Evolutionary conservation across 108 stramenopile species (phyloP).

Genomic region (Fistulifera pelliculosa): DNA sequence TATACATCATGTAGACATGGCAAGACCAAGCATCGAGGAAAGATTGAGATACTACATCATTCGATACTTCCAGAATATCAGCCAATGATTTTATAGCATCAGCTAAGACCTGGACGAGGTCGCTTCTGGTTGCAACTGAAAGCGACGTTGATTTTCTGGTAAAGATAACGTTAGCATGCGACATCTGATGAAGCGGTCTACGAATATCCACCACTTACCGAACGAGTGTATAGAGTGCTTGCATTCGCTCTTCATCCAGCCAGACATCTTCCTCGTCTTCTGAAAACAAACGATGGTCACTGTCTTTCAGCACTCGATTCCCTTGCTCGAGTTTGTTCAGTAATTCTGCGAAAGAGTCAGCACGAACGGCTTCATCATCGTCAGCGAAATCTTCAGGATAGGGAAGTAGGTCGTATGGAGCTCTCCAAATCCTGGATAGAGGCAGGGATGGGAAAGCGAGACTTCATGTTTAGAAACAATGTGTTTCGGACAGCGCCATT

Average conservation of each 20-base stretch:
- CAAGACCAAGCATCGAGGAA: constrained; percentile 71
- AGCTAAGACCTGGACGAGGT: constrained; percentile 47
- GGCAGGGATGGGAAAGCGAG: constrained; percentile 64
- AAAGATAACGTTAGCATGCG: background rate
- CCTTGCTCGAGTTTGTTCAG: constrained; percentile 50
- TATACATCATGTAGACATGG: constrained; percentile 86
- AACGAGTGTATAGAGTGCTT: constrained; percentile 78
- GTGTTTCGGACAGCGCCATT: too few species aligned
- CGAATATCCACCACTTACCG: constrained; percentile 25
- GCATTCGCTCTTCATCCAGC: constrained; percentile 56
- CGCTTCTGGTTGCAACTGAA: constrained; percentile 40
- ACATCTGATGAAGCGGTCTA: background rate
- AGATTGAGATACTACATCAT: constrained; percentile 30
- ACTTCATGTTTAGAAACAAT: too few species aligned
- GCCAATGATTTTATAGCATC: constrained; percentile 29
- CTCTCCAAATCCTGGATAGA: constrained; percentile 74
- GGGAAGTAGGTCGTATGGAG: constrained; percentile 80
- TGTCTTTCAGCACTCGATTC: constrained; percentile 34
- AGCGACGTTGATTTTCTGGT: constrained; percentile 61
- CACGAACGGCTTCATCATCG: constrained; percentile 71
- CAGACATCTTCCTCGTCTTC: constrained; percentile 41
- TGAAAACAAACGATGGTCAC: background rate
- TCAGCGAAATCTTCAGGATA: constrained; percentile 83
- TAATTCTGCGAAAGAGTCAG: constrained; percentile 62
- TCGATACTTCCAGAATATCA: constrained; percentile 32